Evolutionary conservation across 108 stramenopile species (phyloP).

Genomic region (Stephanodiscus triporus): DNA sequence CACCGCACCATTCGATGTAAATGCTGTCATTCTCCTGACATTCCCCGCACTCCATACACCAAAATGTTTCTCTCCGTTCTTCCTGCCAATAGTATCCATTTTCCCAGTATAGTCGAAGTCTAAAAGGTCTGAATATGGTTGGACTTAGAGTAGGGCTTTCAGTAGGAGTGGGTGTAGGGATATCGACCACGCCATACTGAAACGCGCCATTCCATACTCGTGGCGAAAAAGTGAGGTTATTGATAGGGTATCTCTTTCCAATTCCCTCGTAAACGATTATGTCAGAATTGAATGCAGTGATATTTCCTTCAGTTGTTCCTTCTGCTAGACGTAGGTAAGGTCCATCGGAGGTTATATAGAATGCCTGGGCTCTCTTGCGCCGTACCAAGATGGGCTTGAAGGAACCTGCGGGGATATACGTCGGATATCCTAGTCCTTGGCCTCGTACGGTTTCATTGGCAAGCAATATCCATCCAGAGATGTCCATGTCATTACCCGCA

Average conservation of each 20-base stretch:
- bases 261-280: slow-evolving; percentile 11
- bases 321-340: not conserved
- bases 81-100: slow-evolving; percentile 65
- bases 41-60: slow-evolving; percentile 51
- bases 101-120: slow-evolving; percentile 57
- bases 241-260: slow-evolving; percentile 20
- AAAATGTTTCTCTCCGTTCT: slow-evolving; percentile 47
- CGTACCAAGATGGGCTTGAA: slow-evolving; percentile 13
- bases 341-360: slow-evolving; percentile 22
- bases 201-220: slow-evolving; percentile 20
- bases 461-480: slow-evolving; percentile 4
- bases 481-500: slow-evolving; percentile 2
- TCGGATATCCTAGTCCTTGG: slow-evolving; percentile 10
- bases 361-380: slow-evolving; percentile 4
- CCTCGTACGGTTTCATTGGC: slow-evolving; percentile 7
- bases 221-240: not conserved
- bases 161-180: slow-evolving; percentile 15
- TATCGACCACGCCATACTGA: slow-evolving; percentile 22
- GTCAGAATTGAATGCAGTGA: not conserved
- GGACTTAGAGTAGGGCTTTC: not conserved
- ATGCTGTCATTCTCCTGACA: slow-evolving; percentile 3
- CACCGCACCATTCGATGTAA: slow-evolving; percentile 10
- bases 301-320: slow-evolving; percentile 2
- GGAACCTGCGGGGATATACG: slow-evolving; percentile 5
- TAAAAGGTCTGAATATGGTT: slow-evolving; percentile 15